Evolutionary conservation across 371 early-diverging fungal genomes (phyloP).

Genomic region (Dinochytrium kinnereticum): DNA sequence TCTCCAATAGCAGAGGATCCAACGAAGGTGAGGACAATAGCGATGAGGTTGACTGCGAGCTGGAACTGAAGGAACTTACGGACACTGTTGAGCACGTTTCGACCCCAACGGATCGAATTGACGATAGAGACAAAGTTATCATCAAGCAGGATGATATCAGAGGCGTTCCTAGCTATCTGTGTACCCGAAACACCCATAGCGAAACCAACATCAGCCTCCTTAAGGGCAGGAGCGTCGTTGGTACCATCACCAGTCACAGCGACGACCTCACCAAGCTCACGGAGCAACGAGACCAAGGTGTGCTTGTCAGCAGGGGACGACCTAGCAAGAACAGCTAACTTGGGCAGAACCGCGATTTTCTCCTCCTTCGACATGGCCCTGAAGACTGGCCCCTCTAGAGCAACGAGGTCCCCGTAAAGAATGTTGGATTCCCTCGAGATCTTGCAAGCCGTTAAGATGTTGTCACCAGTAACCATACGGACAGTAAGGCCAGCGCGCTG

Average conservation of each 20-base stretch:
- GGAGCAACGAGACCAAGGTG: constrained; percentile 83
- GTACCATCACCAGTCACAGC: constrained; percentile 98
- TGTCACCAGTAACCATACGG: constrained; percentile 98
- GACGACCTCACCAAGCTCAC: constrained; percentile 93
- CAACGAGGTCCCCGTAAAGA: constrained; percentile 75
- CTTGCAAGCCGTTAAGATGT: constrained; percentile 88
- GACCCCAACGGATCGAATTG: constrained; percentile 92
- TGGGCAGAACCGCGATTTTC: constrained; percentile 78
- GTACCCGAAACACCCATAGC: constrained; percentile 98
- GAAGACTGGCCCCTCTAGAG: constrained; percentile 90
- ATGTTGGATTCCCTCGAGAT: constrained; percentile 94
- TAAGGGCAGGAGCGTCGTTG: constrained; percentile 97
- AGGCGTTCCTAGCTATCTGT: constrained; percentile 96
- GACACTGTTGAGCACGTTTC: constrained; percentile 93
- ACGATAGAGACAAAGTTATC: constrained; percentile 90
- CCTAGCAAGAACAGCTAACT: constrained; percentile 92
- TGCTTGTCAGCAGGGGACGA: constrained; percentile 95
- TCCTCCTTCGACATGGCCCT: constrained; percentile 79
- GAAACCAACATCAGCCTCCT: constrained; percentile 96
- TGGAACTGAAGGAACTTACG: constrained; percentile 98
- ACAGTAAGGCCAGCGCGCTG: constrained; percentile 90
- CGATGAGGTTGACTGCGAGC: constrained; percentile 91
- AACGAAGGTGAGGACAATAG: constrained; percentile 53
- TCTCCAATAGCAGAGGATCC: constrained; percentile 32
- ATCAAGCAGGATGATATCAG: constrained; percentile 89